These are phyloP conservation scores for Nitzschia sp. DNA, from an alignment of 108 stramenopile genomes.

Conservation along the genomic window DNA sequence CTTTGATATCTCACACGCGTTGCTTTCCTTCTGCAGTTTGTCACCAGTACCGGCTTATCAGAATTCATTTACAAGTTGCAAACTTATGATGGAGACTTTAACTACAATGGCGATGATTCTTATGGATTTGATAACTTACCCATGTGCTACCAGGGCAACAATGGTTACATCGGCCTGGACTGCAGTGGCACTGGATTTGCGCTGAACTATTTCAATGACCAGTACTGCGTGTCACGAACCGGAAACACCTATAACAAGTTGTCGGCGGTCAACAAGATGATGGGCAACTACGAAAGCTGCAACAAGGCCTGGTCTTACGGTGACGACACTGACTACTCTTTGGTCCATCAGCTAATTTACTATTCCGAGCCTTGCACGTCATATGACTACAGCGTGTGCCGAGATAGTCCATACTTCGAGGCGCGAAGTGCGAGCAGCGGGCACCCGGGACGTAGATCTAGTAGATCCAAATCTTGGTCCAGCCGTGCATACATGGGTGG, in stretches of 20 bases:
- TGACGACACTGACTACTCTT: constrained; percentile 37
- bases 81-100: constrained; percentile 56
- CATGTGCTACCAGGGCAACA: constrained; percentile 54
- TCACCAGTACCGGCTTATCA: constrained; percentile 64
- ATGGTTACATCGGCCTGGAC: constrained; percentile 68
- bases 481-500: constrained; percentile 28
- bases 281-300: constrained; percentile 51
- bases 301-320: constrained; percentile 19
- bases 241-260: constrained; percentile 58
- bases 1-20: too few relatives aligned
- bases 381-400: constrained; percentile 56
- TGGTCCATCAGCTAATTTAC: constrained; percentile 50
- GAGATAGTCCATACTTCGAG: constrained; percentile 26
- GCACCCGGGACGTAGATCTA: neutral
- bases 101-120: constrained; percentile 31
- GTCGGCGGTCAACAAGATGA: constrained; percentile 56
- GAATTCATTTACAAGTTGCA: constrained; percentile 72
- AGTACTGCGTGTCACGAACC: constrained; percentile 63
- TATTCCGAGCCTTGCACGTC: constrained; percentile 62
- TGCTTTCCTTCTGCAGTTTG: constrained; percentile 51
- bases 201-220: constrained; percentile 70
- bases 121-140: constrained; percentile 54
- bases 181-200: constrained; percentile 68
- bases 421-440: constrained; percentile 23
- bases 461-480: constrained; percentile 13